Evolutionary conservation across 2,329 filamentous ascomycete species (phyloP), one percentile per base, ranked within the genome.

Genomic region (Diatrype stigma): DNA sequence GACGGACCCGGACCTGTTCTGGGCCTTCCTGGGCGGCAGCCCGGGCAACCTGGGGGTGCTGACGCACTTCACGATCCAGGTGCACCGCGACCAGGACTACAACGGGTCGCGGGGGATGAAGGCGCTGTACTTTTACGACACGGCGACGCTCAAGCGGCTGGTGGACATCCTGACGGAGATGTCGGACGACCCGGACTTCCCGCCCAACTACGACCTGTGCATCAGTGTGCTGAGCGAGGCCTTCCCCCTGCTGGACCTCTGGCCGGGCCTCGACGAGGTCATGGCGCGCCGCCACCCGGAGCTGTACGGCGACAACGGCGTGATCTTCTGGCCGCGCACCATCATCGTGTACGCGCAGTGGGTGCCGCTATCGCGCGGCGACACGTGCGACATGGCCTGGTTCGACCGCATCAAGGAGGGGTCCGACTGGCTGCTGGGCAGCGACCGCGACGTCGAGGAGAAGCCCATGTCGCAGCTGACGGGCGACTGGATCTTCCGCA

Each of bases 11-110:
- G 81, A 85, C 37, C 69, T 85, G 0, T 85, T 82, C 64, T 85
- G 78, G 70, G 81, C 80, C 2, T 68, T 83, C 3, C 70, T 75
- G 7, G 80, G 81, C 3, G 80, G 81, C 2, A 81, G 82, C 2
- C 78, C 76, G 0, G 80, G 79, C 1, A 84, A 77, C 32, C 79
- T 81, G 46, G 82, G 77, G 1, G 71, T 85, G 3, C 73, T 84
- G 3, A 72, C 74, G 1, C 81, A 79, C 6, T 73, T 80, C 63
- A 82, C 78, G 0, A 63, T 76, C 26, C 68, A 75, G 52, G 71
- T 72, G 2, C 63, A 73, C 48, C 66, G 65, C 11, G 69, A 72
- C 40, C 56, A 64, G 17, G 66, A 71, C 19, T 71, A 73, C 49
- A 55, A 62, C 17, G 73, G 72, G 6, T 72, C 74, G 3, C 57